phyloP scores from a whole-genome alignment of 345 rosid genomes.

The rapeseed (Brassica napus) region DNA sequence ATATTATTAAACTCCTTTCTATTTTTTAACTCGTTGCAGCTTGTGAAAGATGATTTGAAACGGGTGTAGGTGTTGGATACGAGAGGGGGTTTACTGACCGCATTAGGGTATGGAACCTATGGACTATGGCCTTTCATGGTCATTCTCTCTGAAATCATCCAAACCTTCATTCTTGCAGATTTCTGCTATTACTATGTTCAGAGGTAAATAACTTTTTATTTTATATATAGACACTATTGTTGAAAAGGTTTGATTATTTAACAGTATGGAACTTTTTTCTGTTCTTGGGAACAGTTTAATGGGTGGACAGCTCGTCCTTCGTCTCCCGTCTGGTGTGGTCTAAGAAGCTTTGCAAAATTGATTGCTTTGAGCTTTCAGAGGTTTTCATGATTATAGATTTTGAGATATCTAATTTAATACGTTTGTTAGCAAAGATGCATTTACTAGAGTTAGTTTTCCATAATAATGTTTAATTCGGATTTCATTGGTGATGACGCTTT shows the following conservation, averaged over 20 bases:
- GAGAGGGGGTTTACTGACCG: constrained; percentile 64
- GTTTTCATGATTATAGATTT: constrained; percentile 16
- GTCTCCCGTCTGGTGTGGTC: constrained; percentile 90
- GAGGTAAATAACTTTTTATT: constrained; percentile 39
- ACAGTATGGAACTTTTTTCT: neutral
- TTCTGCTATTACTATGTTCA: constrained; percentile 87
- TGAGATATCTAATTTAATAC: neutral
- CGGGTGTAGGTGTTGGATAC: constrained; percentile 64
- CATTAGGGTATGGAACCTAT: constrained; percentile 54
- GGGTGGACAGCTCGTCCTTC: constrained; percentile 88
- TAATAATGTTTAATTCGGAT: constrained; percentile 3
- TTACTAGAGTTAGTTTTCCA: constrained; percentile 17
- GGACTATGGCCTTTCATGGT: constrained; percentile 90
- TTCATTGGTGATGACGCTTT: constrained; percentile 4
- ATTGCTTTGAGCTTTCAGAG: neutral
- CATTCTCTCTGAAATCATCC: constrained; percentile 81
- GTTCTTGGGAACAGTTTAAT: constrained; percentile 51
- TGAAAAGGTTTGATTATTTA: constrained; percentile 8
- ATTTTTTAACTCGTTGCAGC: neutral
- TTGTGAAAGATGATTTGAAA: neutral
- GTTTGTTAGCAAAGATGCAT: constrained; percentile 30
- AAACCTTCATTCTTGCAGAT: constrained; percentile 90
- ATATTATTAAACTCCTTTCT: neutral
- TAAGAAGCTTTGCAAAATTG: constrained; percentile 35
- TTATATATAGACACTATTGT: neutral